phyloP scores from a whole-genome alignment of 2,329 filamentous ascomycete species.

The Paracamarosporium sp. region DNA sequence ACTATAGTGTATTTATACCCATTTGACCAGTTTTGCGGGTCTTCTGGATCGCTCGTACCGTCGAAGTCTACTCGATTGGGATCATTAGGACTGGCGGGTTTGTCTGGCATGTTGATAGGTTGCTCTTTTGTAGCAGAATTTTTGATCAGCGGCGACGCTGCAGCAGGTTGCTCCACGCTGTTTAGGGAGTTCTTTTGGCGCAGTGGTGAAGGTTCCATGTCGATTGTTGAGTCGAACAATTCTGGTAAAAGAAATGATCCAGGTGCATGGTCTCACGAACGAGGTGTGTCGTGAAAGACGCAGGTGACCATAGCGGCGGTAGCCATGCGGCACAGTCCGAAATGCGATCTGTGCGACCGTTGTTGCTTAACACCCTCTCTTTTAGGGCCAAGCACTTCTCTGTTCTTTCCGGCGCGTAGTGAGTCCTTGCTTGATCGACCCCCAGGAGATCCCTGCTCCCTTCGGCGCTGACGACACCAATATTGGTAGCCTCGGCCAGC shows the following conservation, averaged over 20 bases:
- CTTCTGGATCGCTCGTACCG: constrained; percentile 23
- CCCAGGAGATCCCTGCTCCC: not conserved
- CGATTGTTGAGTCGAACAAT: not conserved
- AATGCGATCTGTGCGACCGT: too few species aligned
- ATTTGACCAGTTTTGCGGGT: constrained; percentile 35
- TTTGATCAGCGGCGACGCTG: not conserved
- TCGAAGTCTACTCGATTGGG: constrained; percentile 16
- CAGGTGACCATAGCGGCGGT: too few species aligned
- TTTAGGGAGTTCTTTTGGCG: not conserved
- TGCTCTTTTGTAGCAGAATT: not conserved
- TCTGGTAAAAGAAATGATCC: not conserved
- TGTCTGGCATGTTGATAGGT: not conserved
- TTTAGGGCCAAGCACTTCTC: not conserved
- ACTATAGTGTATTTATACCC: constrained; percentile 28
- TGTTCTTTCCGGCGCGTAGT: not conserved
- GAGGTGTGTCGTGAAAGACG: too few species aligned
- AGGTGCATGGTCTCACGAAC: too few species aligned
- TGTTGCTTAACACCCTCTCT: too few species aligned
- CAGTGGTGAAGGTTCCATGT: not conserved
- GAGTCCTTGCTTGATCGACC: not conserved
- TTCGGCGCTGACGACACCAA: not conserved
- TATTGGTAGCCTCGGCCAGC: not conserved
- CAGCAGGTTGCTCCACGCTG: not conserved
- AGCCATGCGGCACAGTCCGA: too few species aligned
- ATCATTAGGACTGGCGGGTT: not conserved